A percentile compares a stretch with the other conserved stretches of the same genome.
These are phyloP conservation scores for Globisporangium mamillatum DNA, from an alignment of 352 stramenopile genomes.

Conservation along the genomic window DNA sequence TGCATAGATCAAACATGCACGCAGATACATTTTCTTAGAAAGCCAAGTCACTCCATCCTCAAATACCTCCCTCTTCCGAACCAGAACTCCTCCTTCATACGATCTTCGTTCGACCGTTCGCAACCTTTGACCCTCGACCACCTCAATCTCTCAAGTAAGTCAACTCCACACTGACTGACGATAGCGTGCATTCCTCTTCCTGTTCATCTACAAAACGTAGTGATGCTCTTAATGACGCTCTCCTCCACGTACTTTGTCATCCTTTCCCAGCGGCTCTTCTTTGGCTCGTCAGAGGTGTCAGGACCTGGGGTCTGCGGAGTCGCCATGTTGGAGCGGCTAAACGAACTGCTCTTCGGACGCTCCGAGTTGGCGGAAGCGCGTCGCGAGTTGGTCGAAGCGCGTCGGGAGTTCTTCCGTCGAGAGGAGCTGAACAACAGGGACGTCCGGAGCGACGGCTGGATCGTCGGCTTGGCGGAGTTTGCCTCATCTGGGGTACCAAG, in stretches of 20 bases:
- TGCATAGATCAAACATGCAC: not conserved
- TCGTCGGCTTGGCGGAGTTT: not conserved
- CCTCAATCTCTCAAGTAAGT: not conserved
- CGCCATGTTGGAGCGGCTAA: not conserved
- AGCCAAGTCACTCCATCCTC: not conserved
- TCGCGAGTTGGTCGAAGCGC: not conserved
- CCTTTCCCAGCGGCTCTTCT: not conserved
- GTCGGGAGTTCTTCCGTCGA: not conserved
- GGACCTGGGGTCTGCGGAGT: not conserved
- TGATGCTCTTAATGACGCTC: not conserved
- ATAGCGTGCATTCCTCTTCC: not conserved
- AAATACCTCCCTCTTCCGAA: not conserved
- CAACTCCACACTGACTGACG: not conserved
- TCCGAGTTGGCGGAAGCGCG: not conserved
- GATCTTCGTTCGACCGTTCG: not conserved
- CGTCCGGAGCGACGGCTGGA: not conserved
- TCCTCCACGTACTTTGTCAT: slow-evolving; percentile 1
- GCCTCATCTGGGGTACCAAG: not conserved
- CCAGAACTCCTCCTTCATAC: not conserved
- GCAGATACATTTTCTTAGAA: not conserved
- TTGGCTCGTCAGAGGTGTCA: not conserved
- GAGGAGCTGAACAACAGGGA: slow-evolving; percentile 3
- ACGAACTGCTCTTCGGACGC: not conserved
- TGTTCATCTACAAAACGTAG: slow-evolving; percentile 1
- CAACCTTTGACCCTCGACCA: not conserved